phyloP scores from a whole-genome alignment of 2,329 filamentous ascomycete species.

The Aplosporella prunicola region DNA sequence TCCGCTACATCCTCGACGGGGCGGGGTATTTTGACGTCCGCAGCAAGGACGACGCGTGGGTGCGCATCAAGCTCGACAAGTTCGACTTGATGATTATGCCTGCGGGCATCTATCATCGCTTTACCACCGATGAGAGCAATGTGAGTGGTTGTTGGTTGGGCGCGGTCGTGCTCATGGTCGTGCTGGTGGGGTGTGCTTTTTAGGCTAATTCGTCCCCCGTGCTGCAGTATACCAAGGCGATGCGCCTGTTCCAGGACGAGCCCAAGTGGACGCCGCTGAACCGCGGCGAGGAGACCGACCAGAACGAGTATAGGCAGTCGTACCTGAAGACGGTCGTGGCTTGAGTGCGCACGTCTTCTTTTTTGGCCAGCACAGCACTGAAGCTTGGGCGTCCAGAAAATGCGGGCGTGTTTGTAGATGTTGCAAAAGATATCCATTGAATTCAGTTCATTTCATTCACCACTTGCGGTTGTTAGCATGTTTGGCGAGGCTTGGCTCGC shows the following conservation, averaged over 20 bases:
- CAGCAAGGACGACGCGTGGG: constrained; percentile 74
- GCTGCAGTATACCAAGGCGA: constrained; percentile 78
- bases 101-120: constrained; percentile 92
- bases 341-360: too few relatives aligned
- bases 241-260: constrained; percentile 96
- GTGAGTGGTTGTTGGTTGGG: constrained; percentile 50
- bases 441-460: too few relatives aligned
- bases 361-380: too few relatives aligned
- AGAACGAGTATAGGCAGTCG: constrained; percentile 66
- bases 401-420: too few relatives aligned
- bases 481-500: too few relatives aligned
- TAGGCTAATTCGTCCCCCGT: constrained; percentile 14
- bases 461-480: too few relatives aligned
- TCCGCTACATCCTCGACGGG: constrained; percentile 83
- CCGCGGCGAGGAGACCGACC: constrained; percentile 65
- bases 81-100: constrained; percentile 87
- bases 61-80: constrained; percentile 76
- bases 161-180: too few relatives aligned
- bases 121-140: constrained; percentile 86
- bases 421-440: too few relatives aligned
- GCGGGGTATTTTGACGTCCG: constrained; percentile 90
- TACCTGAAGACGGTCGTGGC: constrained; percentile 66
- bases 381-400: too few relatives aligned
- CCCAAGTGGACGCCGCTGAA: constrained; percentile 97
- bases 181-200: constrained; percentile 2